A percentile compares a stretch with the other conserved stretches of the same genome.
Conservation (phyloP, 257 asterid species). For the Primulina tabacum region DNA sequence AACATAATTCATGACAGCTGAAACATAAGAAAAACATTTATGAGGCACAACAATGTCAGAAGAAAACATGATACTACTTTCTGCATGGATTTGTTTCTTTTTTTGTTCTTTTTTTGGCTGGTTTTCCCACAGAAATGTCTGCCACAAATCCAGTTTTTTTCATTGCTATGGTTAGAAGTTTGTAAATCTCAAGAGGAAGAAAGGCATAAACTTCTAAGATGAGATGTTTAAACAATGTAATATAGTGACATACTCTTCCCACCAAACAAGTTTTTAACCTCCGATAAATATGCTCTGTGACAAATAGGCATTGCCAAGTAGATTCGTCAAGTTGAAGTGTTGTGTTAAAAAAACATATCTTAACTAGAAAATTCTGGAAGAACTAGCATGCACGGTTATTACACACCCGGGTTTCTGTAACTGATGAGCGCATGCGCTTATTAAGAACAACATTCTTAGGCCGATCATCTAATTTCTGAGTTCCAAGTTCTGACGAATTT, state of each 20-base stretch:
- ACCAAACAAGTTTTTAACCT: background rate
- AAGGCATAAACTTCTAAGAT: background rate
- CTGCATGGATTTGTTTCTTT: background rate
- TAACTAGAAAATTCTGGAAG: conserved; percentile 20
- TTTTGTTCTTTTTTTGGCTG: background rate
- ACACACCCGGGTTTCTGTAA: conserved; percentile 90
- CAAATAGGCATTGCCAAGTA: conserved; percentile 2
- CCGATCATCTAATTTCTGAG: conserved; percentile 71
- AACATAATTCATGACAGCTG: background rate
- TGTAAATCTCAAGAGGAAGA: conserved; percentile 7
- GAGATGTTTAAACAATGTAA: background rate
- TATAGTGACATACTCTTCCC: background rate
- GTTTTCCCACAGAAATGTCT: conserved; percentile 3
- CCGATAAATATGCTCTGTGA: conserved; percentile 14
- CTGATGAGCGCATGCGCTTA: conserved; percentile 87
- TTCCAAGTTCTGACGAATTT: conserved; percentile 54
- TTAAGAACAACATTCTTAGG: conserved; percentile 69
- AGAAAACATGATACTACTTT: background rate
- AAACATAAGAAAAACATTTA: conserved; percentile 8
- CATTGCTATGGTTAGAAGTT: conserved; percentile 14
- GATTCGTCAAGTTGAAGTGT: conserved; percentile 13
- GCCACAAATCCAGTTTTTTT: background rate
- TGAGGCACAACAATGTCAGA: conserved; percentile 7
- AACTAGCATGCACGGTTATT: conserved; percentile 23
- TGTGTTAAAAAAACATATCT: background rate